Evolutionary conservation across 345 rosid genomes (phyloP), one percentile per base, ranked within the genome.

Genomic region (Lepidium didymum): DNA sequence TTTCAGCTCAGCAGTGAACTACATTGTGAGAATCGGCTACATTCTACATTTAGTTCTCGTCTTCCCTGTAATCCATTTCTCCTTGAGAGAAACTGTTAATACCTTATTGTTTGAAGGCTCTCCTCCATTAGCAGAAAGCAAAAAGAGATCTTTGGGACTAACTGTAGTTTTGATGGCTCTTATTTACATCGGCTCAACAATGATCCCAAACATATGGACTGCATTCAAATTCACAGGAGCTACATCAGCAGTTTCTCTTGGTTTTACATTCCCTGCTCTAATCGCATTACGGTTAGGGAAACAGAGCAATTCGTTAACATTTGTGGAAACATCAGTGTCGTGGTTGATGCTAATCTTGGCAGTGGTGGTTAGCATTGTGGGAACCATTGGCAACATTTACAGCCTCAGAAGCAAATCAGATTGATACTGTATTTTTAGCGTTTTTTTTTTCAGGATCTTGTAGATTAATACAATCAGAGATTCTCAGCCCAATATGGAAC

Each of bases 171-270:
- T 94, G 66, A 57, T 94, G 60, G 78, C 64, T 14, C 78, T 82
- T 33, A 85, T 87, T 42, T 94, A 83, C 75, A 64, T 94, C 0
- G 97, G 92, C 37, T 94, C 99, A 6, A 89, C 97, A 10, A 81
- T 87, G 92, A 83, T 91, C 67, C 99, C 99, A 7, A 94, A 83
- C 51, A 94, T 94, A 72, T 94, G 99, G 99, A 89, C 89, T 0
- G 99, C 97, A 44, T 94, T 94, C 75, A 94, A 94, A 75, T 94
- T 91, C 73, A 94, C 99, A 0, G 99, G 99, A 27, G 97, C 99
- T n/a, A 94, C 99, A 34, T 82, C 97, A 14, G 99, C 99, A 8
- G 95, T 94, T 27, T 89, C 99, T 0, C 81, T 94, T 54, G 99
- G 97, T 61, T 94, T 91, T 60, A 94, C 83, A 31, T 94, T 94